Percentiles rank a stretch among this genome's conserved stretches.
Conservation (phyloP, 768 basidiomycete species). For the Boletellus emodensis region DNA sequence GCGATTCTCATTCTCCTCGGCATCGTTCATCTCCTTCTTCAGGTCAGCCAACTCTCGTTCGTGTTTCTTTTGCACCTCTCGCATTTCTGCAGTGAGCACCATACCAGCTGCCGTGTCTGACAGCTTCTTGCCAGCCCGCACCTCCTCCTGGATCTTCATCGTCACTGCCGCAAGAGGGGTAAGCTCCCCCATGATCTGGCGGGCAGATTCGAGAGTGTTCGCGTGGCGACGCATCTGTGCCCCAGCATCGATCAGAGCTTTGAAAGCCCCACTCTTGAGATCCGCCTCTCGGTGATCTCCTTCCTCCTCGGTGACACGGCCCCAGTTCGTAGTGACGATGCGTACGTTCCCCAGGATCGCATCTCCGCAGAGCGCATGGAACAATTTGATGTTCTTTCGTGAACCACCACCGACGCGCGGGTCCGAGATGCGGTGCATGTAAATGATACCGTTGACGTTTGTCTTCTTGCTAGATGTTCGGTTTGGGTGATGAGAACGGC, state of each 20-base stretch:
- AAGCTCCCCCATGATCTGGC: constrained; percentile 37
- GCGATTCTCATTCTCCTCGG: constrained; percentile 21
- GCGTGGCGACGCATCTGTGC: constrained; percentile 38
- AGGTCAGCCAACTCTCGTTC: constrained; percentile 37
- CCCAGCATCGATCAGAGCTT: constrained; percentile 40
- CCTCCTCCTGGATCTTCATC: constrained; percentile 46
- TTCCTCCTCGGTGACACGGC: background rate
- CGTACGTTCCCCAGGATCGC: background rate
- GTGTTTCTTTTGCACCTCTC: constrained; percentile 38
- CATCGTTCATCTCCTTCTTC: constrained; percentile 39
- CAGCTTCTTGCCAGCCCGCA: constrained; percentile 39
- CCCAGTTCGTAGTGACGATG: constrained; percentile 1
- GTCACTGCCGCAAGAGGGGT: constrained; percentile 32
- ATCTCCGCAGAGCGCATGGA: background rate
- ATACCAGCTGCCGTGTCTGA: constrained; percentile 44
- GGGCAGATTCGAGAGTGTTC: constrained; percentile 37
- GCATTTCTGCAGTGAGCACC: constrained; percentile 40
- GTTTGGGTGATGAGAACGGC: background rate
- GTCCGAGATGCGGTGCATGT: background rate
- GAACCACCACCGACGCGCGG: background rate
- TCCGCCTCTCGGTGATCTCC: constrained; percentile 11
- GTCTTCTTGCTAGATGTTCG: background rate
- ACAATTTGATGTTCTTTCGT: background rate
- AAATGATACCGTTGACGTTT: background rate
- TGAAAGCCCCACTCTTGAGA: constrained; percentile 38